These are phyloP conservation scores for Colletotrichum eremochloae DNA, from an alignment of 2,329 filamentous ascomycete genomes.

Conservation along the genomic window DNA sequence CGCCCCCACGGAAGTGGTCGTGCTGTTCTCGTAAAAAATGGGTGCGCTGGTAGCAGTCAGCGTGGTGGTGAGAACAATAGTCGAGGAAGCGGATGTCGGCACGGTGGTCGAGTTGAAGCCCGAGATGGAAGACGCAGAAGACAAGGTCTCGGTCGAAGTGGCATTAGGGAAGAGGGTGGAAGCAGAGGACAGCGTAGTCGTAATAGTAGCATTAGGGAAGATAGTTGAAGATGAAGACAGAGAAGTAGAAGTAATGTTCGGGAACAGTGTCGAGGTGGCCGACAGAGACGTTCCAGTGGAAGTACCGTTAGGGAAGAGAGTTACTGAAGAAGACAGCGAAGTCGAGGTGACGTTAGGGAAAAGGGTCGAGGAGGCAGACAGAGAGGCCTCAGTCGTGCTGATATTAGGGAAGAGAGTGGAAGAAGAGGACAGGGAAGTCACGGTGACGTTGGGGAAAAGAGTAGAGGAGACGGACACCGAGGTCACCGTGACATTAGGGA, in stretches of 20 bases:
- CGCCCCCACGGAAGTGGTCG: neutral
- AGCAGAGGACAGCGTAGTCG: neutral
- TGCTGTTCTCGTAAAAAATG: neutral
- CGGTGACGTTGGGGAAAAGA: neutral
- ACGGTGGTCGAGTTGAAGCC: neutral
- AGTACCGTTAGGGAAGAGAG: constrained; percentile 19
- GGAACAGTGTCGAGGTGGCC: constrained; percentile 7
- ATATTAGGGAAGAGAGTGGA: constrained; percentile 20
- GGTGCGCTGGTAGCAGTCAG: neutral
- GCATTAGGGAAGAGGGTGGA: constrained; percentile 14
- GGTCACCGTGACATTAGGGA: neutral
- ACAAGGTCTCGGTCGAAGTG: neutral
- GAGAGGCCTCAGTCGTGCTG: neutral
- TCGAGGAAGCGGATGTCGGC: neutral
- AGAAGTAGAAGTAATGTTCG: constrained; percentile 3
- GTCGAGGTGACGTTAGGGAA: constrained; percentile 6
- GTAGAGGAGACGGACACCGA: neutral
- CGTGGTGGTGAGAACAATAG: constrained; percentile 17
- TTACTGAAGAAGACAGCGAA: neutral
- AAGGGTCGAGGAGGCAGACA: neutral
- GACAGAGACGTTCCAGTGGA: neutral
- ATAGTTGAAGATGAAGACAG: neutral
- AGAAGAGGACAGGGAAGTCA: neutral
- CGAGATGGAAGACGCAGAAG: neutral
- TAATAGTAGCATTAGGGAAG: constrained; percentile 15